Conservation (phyloP, 805 yeast genomes). For the Candida awuae region DNA sequence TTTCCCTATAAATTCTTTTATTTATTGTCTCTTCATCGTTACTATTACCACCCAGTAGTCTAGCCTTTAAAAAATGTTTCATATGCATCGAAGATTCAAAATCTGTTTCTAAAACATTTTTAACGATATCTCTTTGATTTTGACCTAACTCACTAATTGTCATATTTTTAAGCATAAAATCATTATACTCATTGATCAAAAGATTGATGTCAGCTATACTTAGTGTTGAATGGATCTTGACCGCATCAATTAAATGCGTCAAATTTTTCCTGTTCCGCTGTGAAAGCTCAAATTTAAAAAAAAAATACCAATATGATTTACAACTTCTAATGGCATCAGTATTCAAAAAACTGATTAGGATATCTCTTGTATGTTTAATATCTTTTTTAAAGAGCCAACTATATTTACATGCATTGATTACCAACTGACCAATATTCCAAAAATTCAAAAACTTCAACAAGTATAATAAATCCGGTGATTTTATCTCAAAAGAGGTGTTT, state of each 20-base stretch:
- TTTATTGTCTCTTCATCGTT: constrained; percentile 24
- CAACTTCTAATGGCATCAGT: constrained; percentile 32
- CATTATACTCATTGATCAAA: constrained; percentile 31
- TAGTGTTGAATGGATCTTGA: constrained; percentile 39
- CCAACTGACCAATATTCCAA: constrained; percentile 21
- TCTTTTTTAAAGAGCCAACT: constrained; percentile 20
- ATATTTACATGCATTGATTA: constrained; percentile 23
- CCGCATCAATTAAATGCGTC: constrained; percentile 35
- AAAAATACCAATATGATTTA: constrained; percentile 48
- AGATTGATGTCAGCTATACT: constrained; percentile 42
- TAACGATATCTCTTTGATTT: constrained; percentile 19
- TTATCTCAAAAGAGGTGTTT: neutral
- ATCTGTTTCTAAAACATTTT: constrained; percentile 26
- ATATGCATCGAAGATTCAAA: constrained; percentile 25
- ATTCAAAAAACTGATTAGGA: constrained; percentile 21
- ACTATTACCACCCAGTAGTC: constrained; percentile 20
- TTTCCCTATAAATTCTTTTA: constrained; percentile 24
- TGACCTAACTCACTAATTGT: constrained; percentile 17
- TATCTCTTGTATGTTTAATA: constrained; percentile 20
- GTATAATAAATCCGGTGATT: constrained; percentile 13
- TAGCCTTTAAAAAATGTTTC: constrained; percentile 27
- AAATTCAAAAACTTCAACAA: constrained; percentile 15
- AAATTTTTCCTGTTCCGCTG: constrained; percentile 39
- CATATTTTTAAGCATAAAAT: constrained; percentile 29
- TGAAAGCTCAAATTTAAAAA: constrained; percentile 43